Evolutionary conservation across 2,329 filamentous ascomycete genomes (phyloP), one percentile per base, ranked within the genome.

Genomic region (Exophiala sp.): DNA sequence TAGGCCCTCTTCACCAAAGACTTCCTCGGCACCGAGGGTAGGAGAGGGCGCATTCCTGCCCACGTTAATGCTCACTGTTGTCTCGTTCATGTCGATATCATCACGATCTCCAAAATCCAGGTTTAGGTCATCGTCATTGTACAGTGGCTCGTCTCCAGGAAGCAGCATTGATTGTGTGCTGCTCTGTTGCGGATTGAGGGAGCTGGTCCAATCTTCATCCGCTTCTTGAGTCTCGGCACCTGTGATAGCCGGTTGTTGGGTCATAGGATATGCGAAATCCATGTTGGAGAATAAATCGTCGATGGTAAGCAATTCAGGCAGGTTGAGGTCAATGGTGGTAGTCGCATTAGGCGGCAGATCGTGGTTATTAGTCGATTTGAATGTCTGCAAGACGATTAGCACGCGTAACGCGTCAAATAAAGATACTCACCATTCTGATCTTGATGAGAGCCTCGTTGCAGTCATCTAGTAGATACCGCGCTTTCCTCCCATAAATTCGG

Each of bases 361-460:
- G 65, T 97, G 94, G 70, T 96, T 96, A 58, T 91, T 91, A 41
- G 82, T 87, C 16, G 91, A 88, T 53, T 90, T 86, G 72, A 97
- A 98, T 35, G 93, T 91, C 91, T 95, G 56, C 7, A 46, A 43
- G 52, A 23, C 18, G 14, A 49, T 72, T 68, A 74, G 71, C 53
- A 39, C 35, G 6, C 9, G 6, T 24, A 37, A 21, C 13, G 16
- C 24, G 40, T 37, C 9, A 29, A 34, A 21, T 7, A 46, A 52
- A n/a, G n/a, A n/a, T n/a, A n/a, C 76, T 34, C 72, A 96, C 91
- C 89, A 97, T 94, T 67, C 97, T 96, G 63, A 98, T 96, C 73
- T 96, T 97, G 77, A 95, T 84, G 59, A 98, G 75, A 32, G 91
- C 91, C 70, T 98, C 93, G 64, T 95, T 96, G 72, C 93, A 98